Conservation (phyloP, 305 asterid genomes). For the Rubia tinctorum region DNA sequence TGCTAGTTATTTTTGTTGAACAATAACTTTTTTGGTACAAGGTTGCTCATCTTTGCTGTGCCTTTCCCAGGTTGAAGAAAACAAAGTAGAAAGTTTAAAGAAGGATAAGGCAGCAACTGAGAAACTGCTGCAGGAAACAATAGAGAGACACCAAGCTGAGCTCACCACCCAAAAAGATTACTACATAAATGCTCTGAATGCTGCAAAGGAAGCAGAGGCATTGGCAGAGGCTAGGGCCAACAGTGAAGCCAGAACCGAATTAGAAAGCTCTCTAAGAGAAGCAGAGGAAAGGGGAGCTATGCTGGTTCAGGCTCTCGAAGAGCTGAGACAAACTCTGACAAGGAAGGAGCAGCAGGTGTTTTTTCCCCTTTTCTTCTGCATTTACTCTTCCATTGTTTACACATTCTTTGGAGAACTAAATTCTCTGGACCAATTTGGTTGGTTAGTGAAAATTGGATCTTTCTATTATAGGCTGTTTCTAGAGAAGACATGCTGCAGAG, state of each 20-base stretch:
- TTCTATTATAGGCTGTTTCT: constrained; percentile 63
- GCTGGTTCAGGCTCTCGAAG: constrained; percentile 93
- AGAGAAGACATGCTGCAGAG: constrained; percentile 87
- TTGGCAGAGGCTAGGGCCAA: constrained; percentile 85
- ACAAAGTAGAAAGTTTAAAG: constrained; percentile 80
- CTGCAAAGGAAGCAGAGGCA: constrained; percentile 88
- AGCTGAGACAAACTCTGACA: constrained; percentile 86
- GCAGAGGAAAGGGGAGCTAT: constrained; percentile 83
- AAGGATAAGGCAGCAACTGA: constrained; percentile 88
- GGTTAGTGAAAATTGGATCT: neutral
- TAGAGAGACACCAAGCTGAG: constrained; percentile 84
- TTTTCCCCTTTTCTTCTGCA: neutral
- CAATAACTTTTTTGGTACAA: neutral
- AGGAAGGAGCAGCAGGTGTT: constrained; percentile 93
- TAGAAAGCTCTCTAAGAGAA: constrained; percentile 77
- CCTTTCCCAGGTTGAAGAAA: constrained; percentile 72
- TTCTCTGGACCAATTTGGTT: neutral
- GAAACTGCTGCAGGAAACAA: constrained; percentile 83
- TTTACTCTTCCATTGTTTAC: neutral
- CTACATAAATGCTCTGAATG: constrained; percentile 71
- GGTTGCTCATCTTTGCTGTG: neutral
- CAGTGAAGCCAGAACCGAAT: constrained; percentile 84
- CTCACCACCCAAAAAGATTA: constrained; percentile 77
- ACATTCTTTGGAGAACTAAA: neutral
- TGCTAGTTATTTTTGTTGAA: neutral